Evolutionary conservation across 306 rosid species (phyloP), one percentile per base, ranked within the genome.

Genomic region (Amphicarpaea edgeworthii): DNA sequence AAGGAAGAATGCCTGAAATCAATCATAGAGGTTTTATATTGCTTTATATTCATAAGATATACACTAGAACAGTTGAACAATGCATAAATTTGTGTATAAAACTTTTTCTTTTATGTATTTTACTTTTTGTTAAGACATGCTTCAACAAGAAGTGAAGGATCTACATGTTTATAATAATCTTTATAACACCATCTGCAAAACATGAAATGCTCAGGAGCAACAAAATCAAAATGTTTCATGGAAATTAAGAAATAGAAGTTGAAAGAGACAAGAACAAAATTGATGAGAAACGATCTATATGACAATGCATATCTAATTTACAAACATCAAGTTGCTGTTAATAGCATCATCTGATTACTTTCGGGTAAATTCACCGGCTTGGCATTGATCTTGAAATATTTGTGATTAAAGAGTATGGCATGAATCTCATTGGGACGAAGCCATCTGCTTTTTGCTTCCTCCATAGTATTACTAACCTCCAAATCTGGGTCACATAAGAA

Each of bases 381-480:
- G 85, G 87, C 96, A 65, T 61, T 12, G 88, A 96, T 88, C 82
- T 74, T 68, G 87, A 96, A 96, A 76, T 90, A 80, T 81, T 89
- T 90, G 88, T 88, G 3, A 77, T 96, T 96, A 81, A 84, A 83
- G n/a, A 96, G 96, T 23, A 96, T 85, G 49, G 97, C 98, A 70
- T 85, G 91, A 75, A 96, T 96, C 88, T 96, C 99, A 79, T 96
- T 96, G 24, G 99, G 93, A 54, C 98, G 99, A 68, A 96, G 99
- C 99, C 99, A 96, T 84, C 99, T 80, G 85, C 86, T 16, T 59
- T 63, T 77, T 72, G 97, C 99, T 83, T 96, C 98, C 66, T 85
- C 93, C 89, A 83, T 43, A 26, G 86, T 90, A 72, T 81, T 68
- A 63, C 0, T 19, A 62, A 92, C 80, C 75, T 96, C 98, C 85